phyloP scores from a whole-genome alignment of 352 stramenopile genomes.

The Hyaloperonospora arabidopsidis region DNA sequence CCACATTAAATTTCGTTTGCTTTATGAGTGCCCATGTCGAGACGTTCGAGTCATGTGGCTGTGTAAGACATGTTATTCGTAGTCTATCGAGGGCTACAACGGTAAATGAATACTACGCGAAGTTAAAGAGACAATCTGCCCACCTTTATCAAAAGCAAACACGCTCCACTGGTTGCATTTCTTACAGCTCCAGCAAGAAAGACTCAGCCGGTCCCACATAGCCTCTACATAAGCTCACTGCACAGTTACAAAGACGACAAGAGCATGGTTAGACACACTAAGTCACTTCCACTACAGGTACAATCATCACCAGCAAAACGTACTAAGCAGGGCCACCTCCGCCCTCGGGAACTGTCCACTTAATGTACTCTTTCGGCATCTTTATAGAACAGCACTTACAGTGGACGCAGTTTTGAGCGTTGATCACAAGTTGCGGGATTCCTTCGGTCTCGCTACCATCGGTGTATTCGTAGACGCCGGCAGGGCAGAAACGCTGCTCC shows the following conservation, averaged over 20 bases:
- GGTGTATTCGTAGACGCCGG: slow-evolving; percentile 98
- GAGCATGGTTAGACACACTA: slow-evolving; percentile 19
- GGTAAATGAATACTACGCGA: no score
- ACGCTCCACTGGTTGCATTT: no score
- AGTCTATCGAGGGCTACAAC: no score
- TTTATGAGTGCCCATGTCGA: no score
- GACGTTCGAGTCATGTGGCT: no score
- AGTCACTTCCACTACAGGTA: not conserved
- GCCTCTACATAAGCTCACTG: slow-evolving; percentile 72
- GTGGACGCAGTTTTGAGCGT: slow-evolving; percentile 99
- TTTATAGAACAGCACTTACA: slow-evolving; percentile 99
- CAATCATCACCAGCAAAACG: slow-evolving; percentile 30
- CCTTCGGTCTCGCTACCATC: slow-evolving; percentile 85
- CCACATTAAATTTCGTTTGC: no score
- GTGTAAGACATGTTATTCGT: no score
- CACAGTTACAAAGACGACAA: slow-evolving; percentile 12
- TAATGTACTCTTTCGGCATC: slow-evolving; percentile 98
- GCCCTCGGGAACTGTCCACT: slow-evolving; percentile 98
- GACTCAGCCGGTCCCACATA: no score
- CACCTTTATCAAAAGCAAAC: no score
- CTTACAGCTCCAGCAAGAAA: no score
- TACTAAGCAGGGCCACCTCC: slow-evolving; percentile 97
- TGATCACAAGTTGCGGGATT: slow-evolving; percentile 94
- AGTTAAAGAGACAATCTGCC: no score
- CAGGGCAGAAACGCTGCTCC: slow-evolving; percentile 97